Base-by-base conservation (phyloP, 1,284 basidiomycete species). In the Ceratobasidium sp. region DNA sequence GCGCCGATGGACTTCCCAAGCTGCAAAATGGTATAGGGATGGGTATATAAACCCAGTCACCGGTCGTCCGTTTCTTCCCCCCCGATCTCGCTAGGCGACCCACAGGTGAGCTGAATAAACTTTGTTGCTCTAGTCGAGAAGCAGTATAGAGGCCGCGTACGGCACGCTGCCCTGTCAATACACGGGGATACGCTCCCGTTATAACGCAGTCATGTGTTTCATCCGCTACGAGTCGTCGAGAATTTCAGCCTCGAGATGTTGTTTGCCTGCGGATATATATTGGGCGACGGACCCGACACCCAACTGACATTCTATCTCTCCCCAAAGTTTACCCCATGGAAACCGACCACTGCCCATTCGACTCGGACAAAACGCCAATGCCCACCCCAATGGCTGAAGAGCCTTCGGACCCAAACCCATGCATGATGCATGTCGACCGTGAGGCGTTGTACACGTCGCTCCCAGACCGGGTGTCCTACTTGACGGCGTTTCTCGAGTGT, bases 371-470 rank as follows among this genome's bases (percentile, higher is more conserved):
- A 63, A 64, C 61, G 61, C 58, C 58, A 28, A 28, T 61, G 40
- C 33, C 61, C 3, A 46, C 70, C 7, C 42, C 56, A 18, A 26
- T 18, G 40, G 28, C 58, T 1, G 72, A 63, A 40, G 49, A 64
- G 6, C 40, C 42, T 1, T 33, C 42, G 2, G 66, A 68, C 18
- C 26, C 46, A 10, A 75, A 64, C 49, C 72, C 72, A n/a, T 18
- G 26, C 28, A 64, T 55, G 60, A 42, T 55, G 33, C 28, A 64
- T 26, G 28, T 64, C 20, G 72, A 75, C 46, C 58, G 61, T 28
- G 72, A 75, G 46, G 42, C 72, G 39, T 44, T 75, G 9, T 75
- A 75, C 61, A 75, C 72, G 39, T 75, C 72, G 10, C 72, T 75
- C 23, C 72, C 72, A 6, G 72, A 75, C 51, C 71, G 72, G 7